Percentiles rank a stretch among this genome's conserved stretches.
Conservation (phyloP, 176 grass and related monocot species). For the Ensete ventricosum region DNA sequence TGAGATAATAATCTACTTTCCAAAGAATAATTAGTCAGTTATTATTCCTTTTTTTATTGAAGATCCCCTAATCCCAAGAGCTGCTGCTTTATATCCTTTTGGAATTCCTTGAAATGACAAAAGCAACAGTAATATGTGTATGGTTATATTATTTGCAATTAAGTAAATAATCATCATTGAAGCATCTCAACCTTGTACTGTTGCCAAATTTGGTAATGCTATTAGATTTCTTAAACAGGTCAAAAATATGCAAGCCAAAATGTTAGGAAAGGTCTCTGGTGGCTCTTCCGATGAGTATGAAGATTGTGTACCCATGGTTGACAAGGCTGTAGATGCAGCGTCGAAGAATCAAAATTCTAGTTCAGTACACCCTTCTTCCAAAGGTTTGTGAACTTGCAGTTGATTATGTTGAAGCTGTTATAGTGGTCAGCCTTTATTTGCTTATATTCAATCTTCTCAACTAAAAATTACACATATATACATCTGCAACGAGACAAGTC, state of each 20-base stretch:
- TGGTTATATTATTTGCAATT: background rate
- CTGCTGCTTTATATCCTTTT: too few species aligned
- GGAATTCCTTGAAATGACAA: too few species aligned
- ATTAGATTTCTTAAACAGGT: background rate
- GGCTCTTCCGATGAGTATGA: conserved; percentile 18
- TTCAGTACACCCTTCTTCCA: conserved; percentile 22
- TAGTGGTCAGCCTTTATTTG: background rate
- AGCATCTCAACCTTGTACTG: background rate
- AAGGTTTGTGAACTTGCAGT: conserved; percentile 25
- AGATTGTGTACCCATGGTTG: conserved; percentile 36
- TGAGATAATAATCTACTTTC: too few species aligned
- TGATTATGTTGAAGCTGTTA: background rate
- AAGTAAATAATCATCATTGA: background rate
- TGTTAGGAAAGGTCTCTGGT: conserved; percentile 29
- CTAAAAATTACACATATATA: too few species aligned
- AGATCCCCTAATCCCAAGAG: too few species aligned
- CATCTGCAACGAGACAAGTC: too few species aligned
- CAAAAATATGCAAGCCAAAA: conserved; percentile 39
- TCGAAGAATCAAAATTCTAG: conserved; percentile 34
- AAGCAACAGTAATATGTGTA: too few species aligned
- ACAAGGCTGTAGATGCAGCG: conserved; percentile 50
- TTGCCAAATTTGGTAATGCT: background rate
- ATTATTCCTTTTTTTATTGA: too few species aligned
- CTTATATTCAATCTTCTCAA: background rate
- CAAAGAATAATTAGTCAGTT: too few species aligned